Base-by-base conservation (phyloP, 805 yeast species). In the Yarrowia sp. region DNA sequence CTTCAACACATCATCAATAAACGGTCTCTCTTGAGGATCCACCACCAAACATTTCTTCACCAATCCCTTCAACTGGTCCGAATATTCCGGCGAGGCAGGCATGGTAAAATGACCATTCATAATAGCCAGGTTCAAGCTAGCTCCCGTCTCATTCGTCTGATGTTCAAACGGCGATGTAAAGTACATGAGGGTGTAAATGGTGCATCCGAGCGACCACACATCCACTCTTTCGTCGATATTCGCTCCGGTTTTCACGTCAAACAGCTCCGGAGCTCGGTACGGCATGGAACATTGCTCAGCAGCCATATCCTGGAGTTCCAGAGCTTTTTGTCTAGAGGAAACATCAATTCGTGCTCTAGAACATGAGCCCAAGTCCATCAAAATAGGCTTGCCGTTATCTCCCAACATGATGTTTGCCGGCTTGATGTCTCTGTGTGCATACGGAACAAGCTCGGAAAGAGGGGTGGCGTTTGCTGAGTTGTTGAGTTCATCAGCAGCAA, bases 121-220 rank as follows among this genome's bases (percentile, higher is more conserved):
- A 39, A 92, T 88, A 5, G 96, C 96, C 69, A 91, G 79, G 60
- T 81, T 85, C 69, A 92, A 79, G 68, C 87, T 89, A 5, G 96
- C 97, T 14, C 98, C 98, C 66, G 86, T 84, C 44, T 87, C 86
- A 50, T 84, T 81, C 71, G 90, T 95, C 73, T 89, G 86, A 72
- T 90, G 81, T 73, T 92, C 97, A 74, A 92, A 92, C 1, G 98
- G 98, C 4, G 96, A 89, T 35, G 81, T 80, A 0, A 88, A 88
- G 76, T 89, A 92, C 74, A 93, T 80, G 68, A 90, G 76, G 0
- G 92, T 84, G 74, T 89, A 92, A 15, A 91, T 73, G 1, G 91
- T 79, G 72, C 97, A 91, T 0, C 98, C 98, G 33, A 92, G 75
- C 3, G 96, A 88, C 98, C 98, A 92, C 31, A 93, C 84, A 74